Conservation (phyloP, 441 rosid genomes). For the Codiaeum variegatum region DNA sequence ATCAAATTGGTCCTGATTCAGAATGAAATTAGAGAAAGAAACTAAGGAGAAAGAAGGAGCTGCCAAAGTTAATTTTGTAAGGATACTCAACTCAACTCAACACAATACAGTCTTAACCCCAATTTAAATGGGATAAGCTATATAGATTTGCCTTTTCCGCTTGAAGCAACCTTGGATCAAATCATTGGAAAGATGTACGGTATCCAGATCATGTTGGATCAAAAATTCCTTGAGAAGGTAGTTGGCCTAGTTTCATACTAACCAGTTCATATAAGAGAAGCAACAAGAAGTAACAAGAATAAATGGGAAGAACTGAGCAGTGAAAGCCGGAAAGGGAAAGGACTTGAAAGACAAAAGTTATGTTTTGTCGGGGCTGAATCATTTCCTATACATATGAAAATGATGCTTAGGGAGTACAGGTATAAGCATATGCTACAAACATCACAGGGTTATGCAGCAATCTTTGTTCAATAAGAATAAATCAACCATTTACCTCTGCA, state of each 20-base stretch:
- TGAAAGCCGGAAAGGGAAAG: neutral
- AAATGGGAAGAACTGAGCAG: neutral
- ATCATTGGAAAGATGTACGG: too few species aligned
- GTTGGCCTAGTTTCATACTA: neutral
- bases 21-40: conserved; percentile 5
- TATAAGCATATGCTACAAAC: neutral
- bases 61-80: too few species aligned
- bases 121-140: too few species aligned
- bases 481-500: conserved; percentile 59
- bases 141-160: too few species aligned
- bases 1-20: neutral
- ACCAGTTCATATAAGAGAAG: neutral
- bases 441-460: conserved; percentile 7
- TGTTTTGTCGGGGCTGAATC: neutral
- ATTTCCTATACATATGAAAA: neutral
- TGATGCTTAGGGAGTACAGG: neutral
- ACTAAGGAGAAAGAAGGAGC: neutral
- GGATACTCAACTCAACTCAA: too few species aligned
- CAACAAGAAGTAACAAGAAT: neutral
- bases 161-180: too few species aligned
- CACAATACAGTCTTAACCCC: too few species aligned
- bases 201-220: too few species aligned
- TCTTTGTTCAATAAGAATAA: conserved; percentile 6
- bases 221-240: neutral
- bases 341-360: neutral